phyloP scores from a whole-genome alignment of 805 yeast species.

The Candida easanensis region DNA sequence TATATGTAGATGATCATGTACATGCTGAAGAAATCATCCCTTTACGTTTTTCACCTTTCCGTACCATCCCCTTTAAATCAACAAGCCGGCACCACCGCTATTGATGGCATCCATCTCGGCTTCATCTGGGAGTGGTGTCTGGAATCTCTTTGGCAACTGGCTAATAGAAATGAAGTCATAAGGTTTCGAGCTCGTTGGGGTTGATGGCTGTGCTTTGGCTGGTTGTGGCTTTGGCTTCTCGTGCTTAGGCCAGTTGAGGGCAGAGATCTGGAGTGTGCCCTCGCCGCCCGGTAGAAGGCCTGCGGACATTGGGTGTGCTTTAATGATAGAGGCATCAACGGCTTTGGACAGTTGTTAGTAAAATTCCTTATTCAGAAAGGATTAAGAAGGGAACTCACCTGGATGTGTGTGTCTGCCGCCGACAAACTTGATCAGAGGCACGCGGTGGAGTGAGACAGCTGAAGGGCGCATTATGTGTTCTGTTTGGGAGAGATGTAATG shows the following conservation, averaged over 20 bases:
- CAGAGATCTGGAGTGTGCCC: conserved; percentile 25
- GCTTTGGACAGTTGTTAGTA: conserved; percentile 41
- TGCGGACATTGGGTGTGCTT: conserved; percentile 40
- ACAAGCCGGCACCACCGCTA: conserved; percentile 70
- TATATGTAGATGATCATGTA: background rate
- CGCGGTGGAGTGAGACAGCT: conserved; percentile 21
- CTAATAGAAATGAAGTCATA: conserved; percentile 50
- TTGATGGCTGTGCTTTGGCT: conserved; percentile 10
- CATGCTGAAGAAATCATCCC: background rate
- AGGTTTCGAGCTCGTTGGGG: conserved; percentile 48
- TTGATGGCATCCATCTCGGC: conserved; percentile 73
- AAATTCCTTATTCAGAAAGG: background rate
- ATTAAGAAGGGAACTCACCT: conserved; percentile 36
- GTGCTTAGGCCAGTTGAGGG: conserved; percentile 24
- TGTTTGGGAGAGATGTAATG: background rate
- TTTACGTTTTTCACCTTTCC: background rate
- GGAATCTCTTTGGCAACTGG: conserved; percentile 72
- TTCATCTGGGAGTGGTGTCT: conserved; percentile 60
- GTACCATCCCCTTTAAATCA: conserved; percentile 3
- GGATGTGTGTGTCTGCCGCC: conserved; percentile 70
- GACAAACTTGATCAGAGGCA: conserved; percentile 80
- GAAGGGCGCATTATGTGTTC: conserved; percentile 31
- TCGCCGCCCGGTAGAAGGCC: conserved; percentile 40
- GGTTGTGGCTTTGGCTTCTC: conserved; percentile 16
- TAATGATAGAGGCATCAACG: conserved; percentile 32